These are phyloP conservation scores for Aspergillus neotritici DNA, from an alignment of 2,329 filamentous ascomycete species.

Conservation along the genomic window DNA sequence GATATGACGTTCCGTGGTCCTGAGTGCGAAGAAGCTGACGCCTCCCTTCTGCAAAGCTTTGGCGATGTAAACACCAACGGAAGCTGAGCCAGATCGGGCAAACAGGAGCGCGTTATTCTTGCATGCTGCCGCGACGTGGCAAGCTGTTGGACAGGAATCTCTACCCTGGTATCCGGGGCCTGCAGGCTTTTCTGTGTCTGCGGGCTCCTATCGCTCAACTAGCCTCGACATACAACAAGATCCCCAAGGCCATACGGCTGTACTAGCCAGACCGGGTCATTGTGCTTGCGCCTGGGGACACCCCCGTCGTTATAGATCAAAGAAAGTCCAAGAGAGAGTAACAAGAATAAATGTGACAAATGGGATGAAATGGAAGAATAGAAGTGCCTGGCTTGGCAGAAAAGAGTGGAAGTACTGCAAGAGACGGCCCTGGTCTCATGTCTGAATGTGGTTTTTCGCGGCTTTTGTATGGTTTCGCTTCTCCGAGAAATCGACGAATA, in stretches of 20 bases:
- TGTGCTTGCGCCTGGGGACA: no score
- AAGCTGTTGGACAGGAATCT: neutral
- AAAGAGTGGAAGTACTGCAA: no score
- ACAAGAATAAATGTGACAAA: no score
- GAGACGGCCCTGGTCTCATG: no score
- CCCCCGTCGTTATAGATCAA: no score
- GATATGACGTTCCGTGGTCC: neutral
- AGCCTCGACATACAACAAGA: conserved; percentile 1
- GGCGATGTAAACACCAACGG: conserved; percentile 1
- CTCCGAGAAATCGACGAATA: no score
- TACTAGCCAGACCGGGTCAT: neutral
- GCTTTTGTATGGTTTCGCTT: no score
- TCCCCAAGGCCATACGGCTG: conserved; percentile 1
- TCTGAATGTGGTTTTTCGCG: no score
- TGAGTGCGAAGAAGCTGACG: neutral
- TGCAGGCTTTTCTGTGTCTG: conserved; percentile 6
- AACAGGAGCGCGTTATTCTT: neutral
- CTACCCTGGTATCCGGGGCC: conserved; percentile 1
- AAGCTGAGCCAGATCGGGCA: conserved; percentile 1
- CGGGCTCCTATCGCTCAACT: no score
- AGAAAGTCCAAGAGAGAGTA: no score
- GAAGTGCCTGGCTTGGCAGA: no score
- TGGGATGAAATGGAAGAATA: no score
- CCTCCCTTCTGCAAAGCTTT: neutral
- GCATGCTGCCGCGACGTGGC: neutral